A percentile compares a stretch with the other conserved stretches of the same genome.
phyloP scores from a whole-genome alignment of 2,329 filamentous ascomycete genomes.

The Verticillium klebahnii region DNA sequence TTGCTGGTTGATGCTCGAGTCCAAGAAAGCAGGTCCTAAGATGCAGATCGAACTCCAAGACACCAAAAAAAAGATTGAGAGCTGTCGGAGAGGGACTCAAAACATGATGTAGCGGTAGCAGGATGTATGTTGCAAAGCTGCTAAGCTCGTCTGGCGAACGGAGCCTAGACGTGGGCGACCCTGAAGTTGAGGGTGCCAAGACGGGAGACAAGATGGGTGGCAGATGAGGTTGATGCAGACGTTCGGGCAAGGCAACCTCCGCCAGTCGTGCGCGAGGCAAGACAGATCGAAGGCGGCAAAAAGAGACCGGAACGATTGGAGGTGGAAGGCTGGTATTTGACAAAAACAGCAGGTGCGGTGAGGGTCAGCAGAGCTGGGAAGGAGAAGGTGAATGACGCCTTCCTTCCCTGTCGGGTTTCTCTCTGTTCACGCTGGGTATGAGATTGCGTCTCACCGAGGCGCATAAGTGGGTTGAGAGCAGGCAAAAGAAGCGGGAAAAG shows the following conservation, averaged over 20 bases:
- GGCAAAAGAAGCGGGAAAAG: background rate
- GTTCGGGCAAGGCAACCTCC: background rate
- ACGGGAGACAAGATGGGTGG: background rate
- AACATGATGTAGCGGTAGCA: constrained; percentile 33
- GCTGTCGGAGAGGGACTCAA: constrained; percentile 23
- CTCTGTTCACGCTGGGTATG: background rate
- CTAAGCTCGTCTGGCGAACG: constrained; percentile 2
- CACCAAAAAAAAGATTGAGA: constrained; percentile 33
- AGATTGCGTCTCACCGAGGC: background rate
- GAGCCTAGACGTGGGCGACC: background rate
- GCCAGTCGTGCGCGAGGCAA: background rate
- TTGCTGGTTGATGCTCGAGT: background rate
- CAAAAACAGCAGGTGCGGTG: background rate
- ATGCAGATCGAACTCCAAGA: constrained; percentile 35
- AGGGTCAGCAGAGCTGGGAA: background rate
- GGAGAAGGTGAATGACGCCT: background rate
- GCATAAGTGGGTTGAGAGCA: background rate
- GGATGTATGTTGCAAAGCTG: constrained; percentile 12
- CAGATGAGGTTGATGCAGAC: background rate
- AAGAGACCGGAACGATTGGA: background rate
- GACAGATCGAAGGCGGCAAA: background rate
- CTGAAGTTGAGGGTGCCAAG: background rate
- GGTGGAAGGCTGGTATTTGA: background rate
- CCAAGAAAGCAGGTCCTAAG: constrained; percentile 22
- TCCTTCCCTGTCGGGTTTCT: background rate